Conservation (phyloP, 1,139 yeast species). For the Yarrowia galli region DNA sequence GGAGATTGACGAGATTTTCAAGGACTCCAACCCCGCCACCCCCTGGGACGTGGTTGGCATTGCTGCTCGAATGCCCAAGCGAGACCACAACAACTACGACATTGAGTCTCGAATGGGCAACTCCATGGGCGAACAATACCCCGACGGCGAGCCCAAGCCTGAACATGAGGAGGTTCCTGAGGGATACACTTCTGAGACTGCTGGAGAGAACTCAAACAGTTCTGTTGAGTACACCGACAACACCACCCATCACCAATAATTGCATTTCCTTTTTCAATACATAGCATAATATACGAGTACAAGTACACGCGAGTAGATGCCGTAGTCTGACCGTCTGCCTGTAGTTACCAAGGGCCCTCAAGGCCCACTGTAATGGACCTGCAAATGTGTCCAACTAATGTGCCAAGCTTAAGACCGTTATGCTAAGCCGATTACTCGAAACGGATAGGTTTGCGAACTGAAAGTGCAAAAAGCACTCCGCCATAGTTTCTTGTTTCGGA, state of each 20-base stretch:
- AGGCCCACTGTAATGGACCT: background rate
- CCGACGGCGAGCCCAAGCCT: constrained; percentile 31
- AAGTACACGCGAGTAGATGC: no score
- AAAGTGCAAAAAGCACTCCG: background rate
- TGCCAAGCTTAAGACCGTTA: constrained; percentile 1
- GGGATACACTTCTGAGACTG: constrained; percentile 24
- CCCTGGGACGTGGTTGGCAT: constrained; percentile 35
- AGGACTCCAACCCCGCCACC: constrained; percentile 43
- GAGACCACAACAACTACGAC: constrained; percentile 28
- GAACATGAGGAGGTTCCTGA: constrained; percentile 33
- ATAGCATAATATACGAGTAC: constrained; percentile 15
- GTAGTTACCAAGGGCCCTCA: no score
- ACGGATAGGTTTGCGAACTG: background rate
- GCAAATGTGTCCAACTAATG: background rate
- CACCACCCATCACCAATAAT: constrained; percentile 31
- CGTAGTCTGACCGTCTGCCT: no score
- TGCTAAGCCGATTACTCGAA: background rate
- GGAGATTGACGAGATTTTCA: constrained; percentile 52
- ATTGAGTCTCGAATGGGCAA: constrained; percentile 29
- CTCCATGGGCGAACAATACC: constrained; percentile 20
- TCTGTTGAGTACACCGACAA: constrained; percentile 8
- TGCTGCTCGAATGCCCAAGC: constrained; percentile 30
- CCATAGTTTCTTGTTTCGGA: constrained; percentile 6
- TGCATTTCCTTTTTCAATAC: constrained; percentile 18
- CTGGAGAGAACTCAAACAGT: constrained; percentile 5